Base-by-base conservation (phyloP, 148 eudicot species). In the Cornus kousa region DNA sequence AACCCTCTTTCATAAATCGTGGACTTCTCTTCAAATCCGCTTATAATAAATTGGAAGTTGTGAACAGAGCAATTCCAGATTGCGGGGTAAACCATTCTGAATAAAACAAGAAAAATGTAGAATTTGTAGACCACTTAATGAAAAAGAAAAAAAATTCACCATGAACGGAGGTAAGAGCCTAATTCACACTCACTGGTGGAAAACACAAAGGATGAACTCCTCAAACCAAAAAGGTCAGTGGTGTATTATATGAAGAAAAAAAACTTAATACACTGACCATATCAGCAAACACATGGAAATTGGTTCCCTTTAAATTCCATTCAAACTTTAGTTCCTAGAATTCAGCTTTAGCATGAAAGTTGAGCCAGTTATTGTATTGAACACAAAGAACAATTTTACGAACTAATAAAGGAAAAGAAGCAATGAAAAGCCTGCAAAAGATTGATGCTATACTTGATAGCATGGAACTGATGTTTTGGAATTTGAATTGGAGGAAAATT, bases 1-100 rank as follows among this genome's bases (percentile, higher is more conserved):
- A 73, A 28, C 40, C 40, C 39, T 53, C 74, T 48, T 7, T 72
- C 75, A 72, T n/a, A 3, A 72, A 50, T 50, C 10, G 17, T 74
- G 37, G n/a, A 19, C 17, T 53, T 73, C 40, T 73, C 40, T 62
- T 31, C 43, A 11, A 53, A 35, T 33, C 33, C 66, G 33, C 66
- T 73, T 16, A 23, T 9, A 17, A 5, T 11, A 68, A 33, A 14
- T 73, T 31, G 31, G 9, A n/a, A 33, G 48, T 74, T 59, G 12
- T 9, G 77, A 11, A 22, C 17, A 31, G 40, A 43, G 22, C 20
- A 70, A 64, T 75, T 50, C 35, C 37, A 65, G 12, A 75, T 35
- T 37, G 17, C 62, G 32, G 50, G 62, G 77, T 35, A 33, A 48
- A 6, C 37, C 57, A 28, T 50, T 60, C 2, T 55, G 32, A 64